A percentile compares a stretch with the other conserved stretches of the same genome.
These are phyloP conservation scores for Calvatia gigantea DNA, from an alignment of 768 basidiomycete genomes.

Conservation along the genomic window DNA sequence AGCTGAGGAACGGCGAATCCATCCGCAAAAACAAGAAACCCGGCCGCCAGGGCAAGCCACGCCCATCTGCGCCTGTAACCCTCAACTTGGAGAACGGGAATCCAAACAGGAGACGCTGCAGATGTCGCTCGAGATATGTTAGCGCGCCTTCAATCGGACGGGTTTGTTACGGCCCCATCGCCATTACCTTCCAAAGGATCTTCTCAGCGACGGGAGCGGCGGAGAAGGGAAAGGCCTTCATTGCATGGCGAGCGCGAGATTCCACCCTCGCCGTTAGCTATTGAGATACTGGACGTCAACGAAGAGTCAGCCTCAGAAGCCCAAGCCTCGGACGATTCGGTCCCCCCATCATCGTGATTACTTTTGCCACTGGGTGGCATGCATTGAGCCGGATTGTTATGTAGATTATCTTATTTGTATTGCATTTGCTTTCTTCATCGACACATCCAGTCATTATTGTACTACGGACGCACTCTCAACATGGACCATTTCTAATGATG, in stretches of 20 bases:
- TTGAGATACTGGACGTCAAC: conserved; percentile 27
- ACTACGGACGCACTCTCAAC: not conserved
- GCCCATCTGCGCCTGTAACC: conserved; percentile 27
- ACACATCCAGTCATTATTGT: conserved; percentile 7
- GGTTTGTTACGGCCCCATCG: conserved; percentile 52
- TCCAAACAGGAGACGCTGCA: conserved; percentile 41
- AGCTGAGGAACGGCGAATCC: conserved; percentile 67
- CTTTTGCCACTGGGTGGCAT: not conserved
- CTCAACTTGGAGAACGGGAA: conserved; percentile 30
- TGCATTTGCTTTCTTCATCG: conserved; percentile 10
- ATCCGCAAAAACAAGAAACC: conserved; percentile 54
- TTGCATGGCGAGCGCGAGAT: conserved; percentile 22
- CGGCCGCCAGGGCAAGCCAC: conserved; percentile 34
- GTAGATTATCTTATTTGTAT: conserved; percentile 17
- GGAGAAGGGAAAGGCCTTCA: conserved; percentile 28
- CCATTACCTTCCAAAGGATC: conserved; percentile 41
- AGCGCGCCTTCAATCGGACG: conserved; percentile 67
- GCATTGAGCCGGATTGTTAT: not conserved
- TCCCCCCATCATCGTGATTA: not conserved
- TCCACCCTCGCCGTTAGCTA: conserved; percentile 28
- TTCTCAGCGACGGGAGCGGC: conserved; percentile 36
- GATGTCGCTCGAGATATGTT: conserved; percentile 74
- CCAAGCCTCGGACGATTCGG: conserved; percentile 6
- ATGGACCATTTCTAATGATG: not conserved
- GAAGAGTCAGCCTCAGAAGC: conserved; percentile 20